Evolutionary conservation across 208 protist genomes (phyloP).

Genomic region (Trypanosoma vivax): DNA sequence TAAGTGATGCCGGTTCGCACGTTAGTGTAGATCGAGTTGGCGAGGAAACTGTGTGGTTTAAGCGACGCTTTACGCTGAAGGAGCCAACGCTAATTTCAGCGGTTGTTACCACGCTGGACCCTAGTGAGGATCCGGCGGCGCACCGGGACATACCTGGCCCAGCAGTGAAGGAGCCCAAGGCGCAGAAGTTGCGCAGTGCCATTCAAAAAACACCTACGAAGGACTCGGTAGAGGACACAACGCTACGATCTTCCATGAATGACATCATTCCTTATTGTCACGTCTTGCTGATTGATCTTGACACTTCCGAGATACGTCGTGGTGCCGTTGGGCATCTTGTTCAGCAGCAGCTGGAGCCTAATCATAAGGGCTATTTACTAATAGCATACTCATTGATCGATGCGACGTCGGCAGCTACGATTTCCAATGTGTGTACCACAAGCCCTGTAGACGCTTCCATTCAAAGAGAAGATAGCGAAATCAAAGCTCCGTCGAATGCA

Average conservation of each 20-base stretch:
- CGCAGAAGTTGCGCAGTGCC: constrained; percentile 5
- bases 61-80: constrained; percentile 55
- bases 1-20: constrained; percentile 67
- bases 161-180: constrained; percentile 16
- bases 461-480: background rate
- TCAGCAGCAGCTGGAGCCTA: constrained; percentile 43
- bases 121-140: constrained; percentile 35
- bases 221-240: constrained; percentile 9
- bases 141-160: constrained; percentile 28
- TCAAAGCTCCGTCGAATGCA: too few species aligned
- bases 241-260: background rate
- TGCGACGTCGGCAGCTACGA: constrained; percentile 1
- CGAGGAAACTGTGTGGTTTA: constrained; percentile 73
- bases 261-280: constrained; percentile 41
- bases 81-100: constrained; percentile 47
- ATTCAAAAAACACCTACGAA: constrained; percentile 9
- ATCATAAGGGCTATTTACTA: constrained; percentile 73
- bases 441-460: background rate
- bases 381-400: constrained; percentile 58
- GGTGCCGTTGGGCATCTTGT: constrained; percentile 50
- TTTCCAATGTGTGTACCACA: background rate
- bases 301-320: constrained; percentile 25
- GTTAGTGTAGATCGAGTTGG: constrained; percentile 25
- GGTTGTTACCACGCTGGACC: constrained; percentile 49
- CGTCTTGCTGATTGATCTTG: constrained; percentile 65